These are phyloP conservation scores for Davidsoniella virescens DNA, from an alignment of 2,329 filamentous ascomycete genomes.

Conservation along the genomic window DNA sequence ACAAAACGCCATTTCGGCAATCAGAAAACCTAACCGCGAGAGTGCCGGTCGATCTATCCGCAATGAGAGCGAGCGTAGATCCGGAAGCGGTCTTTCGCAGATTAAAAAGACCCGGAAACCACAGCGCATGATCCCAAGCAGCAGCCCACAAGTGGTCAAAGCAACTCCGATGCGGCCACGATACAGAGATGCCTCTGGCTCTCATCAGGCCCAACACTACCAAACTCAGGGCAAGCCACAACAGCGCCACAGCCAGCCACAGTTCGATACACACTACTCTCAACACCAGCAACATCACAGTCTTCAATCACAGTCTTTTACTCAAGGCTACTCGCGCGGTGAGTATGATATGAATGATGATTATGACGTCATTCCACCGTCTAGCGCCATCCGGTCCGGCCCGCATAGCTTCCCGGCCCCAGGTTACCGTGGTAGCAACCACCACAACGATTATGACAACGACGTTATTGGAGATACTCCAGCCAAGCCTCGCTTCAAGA, in stretches of 20 bases:
- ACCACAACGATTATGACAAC: not conserved
- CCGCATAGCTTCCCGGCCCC: conserved; percentile 4
- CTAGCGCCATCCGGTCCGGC: conserved; percentile 17
- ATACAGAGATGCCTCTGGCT: conserved; percentile 17
- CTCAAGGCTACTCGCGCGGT: conserved; percentile 1
- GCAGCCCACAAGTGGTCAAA: conserved; percentile 32
- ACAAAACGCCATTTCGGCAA: conserved; percentile 53
- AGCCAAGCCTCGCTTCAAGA: conserved; percentile 6
- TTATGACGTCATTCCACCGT: conserved; percentile 23
- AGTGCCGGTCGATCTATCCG: conserved; percentile 50
- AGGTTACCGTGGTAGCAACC: not conserved
- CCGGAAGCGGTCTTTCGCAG: conserved; percentile 28
- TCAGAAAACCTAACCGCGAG: conserved; percentile 61
- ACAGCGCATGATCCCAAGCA: conserved; percentile 22
- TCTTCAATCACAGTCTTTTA: conserved; percentile 2
- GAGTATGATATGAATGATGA: not conserved
- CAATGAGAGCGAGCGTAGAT: conserved; percentile 49
- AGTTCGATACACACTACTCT: not conserved
- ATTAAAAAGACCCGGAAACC: conserved; percentile 38
- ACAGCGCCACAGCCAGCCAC: conserved; percentile 1
- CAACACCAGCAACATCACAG: not conserved
- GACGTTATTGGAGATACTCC: conserved; percentile 8
- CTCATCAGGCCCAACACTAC: not conserved
- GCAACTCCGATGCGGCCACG: conserved; percentile 40
- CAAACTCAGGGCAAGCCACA: no score